Base-by-base conservation (phyloP, 2,329 filamentous ascomycete species). In the Fusarium floridanum region DNA sequence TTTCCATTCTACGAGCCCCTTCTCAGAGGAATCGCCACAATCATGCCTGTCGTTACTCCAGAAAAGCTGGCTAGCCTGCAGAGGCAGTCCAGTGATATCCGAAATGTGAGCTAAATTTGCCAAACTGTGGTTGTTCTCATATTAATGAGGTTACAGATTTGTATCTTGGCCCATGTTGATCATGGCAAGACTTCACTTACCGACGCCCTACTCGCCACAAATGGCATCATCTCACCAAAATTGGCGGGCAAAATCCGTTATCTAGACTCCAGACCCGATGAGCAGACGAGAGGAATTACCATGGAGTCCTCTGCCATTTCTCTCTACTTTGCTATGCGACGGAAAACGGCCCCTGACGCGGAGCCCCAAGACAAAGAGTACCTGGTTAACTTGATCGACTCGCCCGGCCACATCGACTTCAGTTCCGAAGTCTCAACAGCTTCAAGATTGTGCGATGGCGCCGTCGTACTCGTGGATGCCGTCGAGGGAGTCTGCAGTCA, bases 251-350 rank as follows among this genome's bases (percentile, higher is more conserved):
- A 98, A 88, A 97, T 99, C 84, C 93, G 97, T 76, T 99, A 98
- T 81, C 91, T 99, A 68, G 97, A 99, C 85, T 98, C 97, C 24
- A 89, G 97, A 50, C 96, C 96, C 2, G 97, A 99, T 84, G 97
- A 99, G 83, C 97, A 99, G 84, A 90, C 94, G 17, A 93, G 97
- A 75, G 97, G 97, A 66, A 99, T 99, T 81, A 99, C 97, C n/a
- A 99, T 99, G 97, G 97, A 99, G 83, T 98, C 97, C 0, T 98
- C 96, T 7, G 97, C 97, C 72, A 99, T 99, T 74, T 98, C 97
- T 1, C 88, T 99, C 37, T 97, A 94, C 84, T 99, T 99, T 83
- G 97, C 95, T 39, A 94, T 98, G 89, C 86, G 97, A 64, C 90
- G 95, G 76, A 91, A 94, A 76, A 86, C 90, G 41, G 87, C 90